Percentiles rank a stretch among this genome's conserved stretches.
These are phyloP conservation scores for Colletotrichum lini DNA, from an alignment of 2,329 filamentous ascomycete species.

Conservation along the genomic window DNA sequence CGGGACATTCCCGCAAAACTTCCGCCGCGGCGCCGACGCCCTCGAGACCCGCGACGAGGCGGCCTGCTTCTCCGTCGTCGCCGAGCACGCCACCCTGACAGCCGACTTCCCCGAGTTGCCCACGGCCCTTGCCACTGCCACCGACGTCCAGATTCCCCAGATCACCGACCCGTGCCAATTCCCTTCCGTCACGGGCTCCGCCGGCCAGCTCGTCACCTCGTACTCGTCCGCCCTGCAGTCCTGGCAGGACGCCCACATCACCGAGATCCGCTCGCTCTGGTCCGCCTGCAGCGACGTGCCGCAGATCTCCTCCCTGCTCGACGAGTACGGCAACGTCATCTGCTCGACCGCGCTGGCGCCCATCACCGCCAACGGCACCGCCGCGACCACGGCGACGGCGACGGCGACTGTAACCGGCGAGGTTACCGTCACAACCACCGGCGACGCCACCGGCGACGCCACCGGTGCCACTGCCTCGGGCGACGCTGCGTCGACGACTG, in stretches of 20 bases:
- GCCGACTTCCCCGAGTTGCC: constrained; percentile 42
- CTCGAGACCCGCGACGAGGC: constrained; percentile 28
- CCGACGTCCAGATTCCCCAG: constrained; percentile 41
- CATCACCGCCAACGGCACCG: constrained; percentile 12
- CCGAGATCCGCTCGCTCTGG: constrained; percentile 43
- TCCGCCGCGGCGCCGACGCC: constrained; percentile 17
- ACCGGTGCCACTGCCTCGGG: background rate
- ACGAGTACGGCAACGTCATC: constrained; percentile 5
- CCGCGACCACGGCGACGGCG: background rate
- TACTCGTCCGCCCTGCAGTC: constrained; percentile 45
- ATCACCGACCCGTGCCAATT: constrained; percentile 45
- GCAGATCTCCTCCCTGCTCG: constrained; percentile 11
- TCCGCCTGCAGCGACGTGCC: constrained; percentile 49
- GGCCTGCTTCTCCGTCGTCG: constrained; percentile 39
- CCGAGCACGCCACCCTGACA: constrained; percentile 39
- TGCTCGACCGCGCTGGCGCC: constrained; percentile 22
- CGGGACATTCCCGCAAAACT: constrained; percentile 19
- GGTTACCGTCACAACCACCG: background rate
- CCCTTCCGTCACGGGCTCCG: constrained; percentile 47
- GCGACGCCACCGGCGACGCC: background rate
- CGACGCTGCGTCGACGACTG: constrained; percentile 18
- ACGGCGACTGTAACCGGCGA: background rate
- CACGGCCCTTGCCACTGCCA: constrained; percentile 44
- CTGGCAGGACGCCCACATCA: constrained; percentile 46
- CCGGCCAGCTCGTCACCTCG: constrained; percentile 46